Percentiles rank a stretch among this genome's conserved stretches.
These are phyloP conservation scores for Fusarium sp. DNA, from an alignment of 2,329 filamentous ascomycete species.

Conservation along the genomic window DNA sequence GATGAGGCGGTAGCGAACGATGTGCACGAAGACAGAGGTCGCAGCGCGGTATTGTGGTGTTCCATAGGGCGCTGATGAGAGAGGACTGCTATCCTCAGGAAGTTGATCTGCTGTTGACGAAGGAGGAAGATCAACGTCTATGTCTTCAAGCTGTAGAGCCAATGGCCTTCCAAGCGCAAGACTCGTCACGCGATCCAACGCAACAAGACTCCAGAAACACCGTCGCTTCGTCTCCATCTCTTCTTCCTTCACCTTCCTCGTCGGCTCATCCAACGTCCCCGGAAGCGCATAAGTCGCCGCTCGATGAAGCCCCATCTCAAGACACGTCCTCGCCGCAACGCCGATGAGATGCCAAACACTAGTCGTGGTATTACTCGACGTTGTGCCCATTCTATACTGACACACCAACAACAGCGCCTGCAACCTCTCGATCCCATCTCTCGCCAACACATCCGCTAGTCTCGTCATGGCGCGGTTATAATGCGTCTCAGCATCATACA, in stretches of 20 bases:
- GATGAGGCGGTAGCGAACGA: slow-evolving; percentile 53
- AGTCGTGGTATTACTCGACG: slow-evolving; percentile 50
- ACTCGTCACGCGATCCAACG: slow-evolving; percentile 51
- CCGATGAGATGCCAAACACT: slow-evolving; percentile 59
- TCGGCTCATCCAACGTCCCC: neutral
- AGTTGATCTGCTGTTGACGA: slow-evolving; percentile 32
- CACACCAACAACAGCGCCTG: slow-evolving; percentile 56
- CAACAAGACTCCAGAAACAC: slow-evolving; percentile 57
- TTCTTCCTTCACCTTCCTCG: slow-evolving; percentile 15
- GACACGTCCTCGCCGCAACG: slow-evolving; percentile 53
- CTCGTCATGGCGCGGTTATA: slow-evolving; percentile 52
- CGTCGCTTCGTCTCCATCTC: slow-evolving; percentile 50
- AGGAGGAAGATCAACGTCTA: slow-evolving; percentile 51
- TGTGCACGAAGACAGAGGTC: slow-evolving; percentile 51
- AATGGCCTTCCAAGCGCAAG: slow-evolving; percentile 53
- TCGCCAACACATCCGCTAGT: slow-evolving; percentile 50
- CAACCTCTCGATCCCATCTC: slow-evolving; percentile 50
- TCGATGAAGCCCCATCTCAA: slow-evolving; percentile 55
- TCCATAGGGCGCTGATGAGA: slow-evolving; percentile 33
- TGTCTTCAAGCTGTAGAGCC: slow-evolving; percentile 54
- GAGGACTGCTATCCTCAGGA: slow-evolving; percentile 15
- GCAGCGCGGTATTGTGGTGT: slow-evolving; percentile 39
- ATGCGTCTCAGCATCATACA: slow-evolving; percentile 55
- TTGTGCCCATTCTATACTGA: slow-evolving; percentile 55
- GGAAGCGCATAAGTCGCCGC: slow-evolving; percentile 48